Base-by-base conservation (phyloP, 192 early-diverging fungal species). In the Phycomyces nitens region DNA sequence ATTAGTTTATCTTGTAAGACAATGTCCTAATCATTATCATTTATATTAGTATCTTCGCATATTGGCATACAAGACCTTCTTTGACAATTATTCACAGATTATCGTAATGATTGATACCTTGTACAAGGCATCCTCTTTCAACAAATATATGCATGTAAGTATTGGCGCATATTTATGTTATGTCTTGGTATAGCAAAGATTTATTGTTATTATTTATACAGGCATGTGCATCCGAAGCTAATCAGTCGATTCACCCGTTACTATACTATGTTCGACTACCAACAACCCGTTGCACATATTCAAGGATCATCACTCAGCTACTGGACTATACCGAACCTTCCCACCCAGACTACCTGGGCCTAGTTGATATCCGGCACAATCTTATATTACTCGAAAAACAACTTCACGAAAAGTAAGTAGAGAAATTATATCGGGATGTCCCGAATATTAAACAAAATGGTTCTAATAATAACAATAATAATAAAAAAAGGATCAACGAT, bases 301-400 rank as follows among this genome's bases (percentile, higher is more conserved):
- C 50, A 0, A 51, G 42, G 3, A 50, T 34, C 22, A 22, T 69
- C 5, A 2, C 5, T 15, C 67, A 62, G 56, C 43, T 60, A 0
- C 16, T 40, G 41, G 23, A 62, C 11, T 54, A 41, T 18, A 69
- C 44, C 18, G 67, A 69, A 20, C 53, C 67, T 6, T 56, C 52
- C 34, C 60, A 69, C 49, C 67, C 67, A 12, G 67, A 69, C 23
- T 69, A 69, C 49, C 1, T 29, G 20, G 14, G 50, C n/a, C 23
- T 69, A 42, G 7, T 23, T 5, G 9, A 40, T 21, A 26, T 53
- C 11, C 14, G 11, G 1, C 58, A 38, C 3, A 53, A 56, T 18
- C 56, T 62, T 23, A 43, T 44, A 27, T 20, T 29, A 20, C 21
- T 52, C 21, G 20, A 39, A 12, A 27, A 20, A 14, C 2, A 54